phyloP scores from a whole-genome alignment of 305 asterid genomes.

The Fraxinus greggii region DNA sequence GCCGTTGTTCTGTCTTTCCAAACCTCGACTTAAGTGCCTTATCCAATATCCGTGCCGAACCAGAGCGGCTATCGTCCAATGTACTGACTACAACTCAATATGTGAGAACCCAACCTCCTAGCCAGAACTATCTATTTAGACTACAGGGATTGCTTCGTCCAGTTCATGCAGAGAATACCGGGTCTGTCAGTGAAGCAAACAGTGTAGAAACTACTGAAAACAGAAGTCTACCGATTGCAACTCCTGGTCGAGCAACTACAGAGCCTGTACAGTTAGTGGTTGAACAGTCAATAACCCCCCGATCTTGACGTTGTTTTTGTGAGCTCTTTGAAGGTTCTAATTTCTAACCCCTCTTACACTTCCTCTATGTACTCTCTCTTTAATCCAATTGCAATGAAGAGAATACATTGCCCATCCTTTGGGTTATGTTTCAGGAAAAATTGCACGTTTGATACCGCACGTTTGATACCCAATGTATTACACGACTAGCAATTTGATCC shows the following conservation, averaged over 20 bases:
- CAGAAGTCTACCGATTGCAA: conserved; percentile 20
- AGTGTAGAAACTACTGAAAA: conserved; percentile 34
- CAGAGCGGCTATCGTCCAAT: conserved; percentile 50
- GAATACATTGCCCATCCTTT: background rate
- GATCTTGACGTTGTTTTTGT: conserved; percentile 24
- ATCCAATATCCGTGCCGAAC: conserved; percentile 63
- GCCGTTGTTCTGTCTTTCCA: conserved; percentile 96
- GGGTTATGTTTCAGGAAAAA: background rate
- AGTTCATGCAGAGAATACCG: conserved; percentile 43
- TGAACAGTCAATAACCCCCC: conserved; percentile 40
- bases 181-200: conserved; percentile 36
- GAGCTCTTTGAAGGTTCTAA: conserved; percentile 2
- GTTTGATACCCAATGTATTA: background rate
- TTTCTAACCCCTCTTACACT: background rate
- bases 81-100: conserved; percentile 55
- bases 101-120: conserved; percentile 66
- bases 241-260: conserved; percentile 23
- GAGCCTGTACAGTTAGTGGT: conserved; percentile 50
- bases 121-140: conserved; percentile 75
- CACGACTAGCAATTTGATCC: background rate
- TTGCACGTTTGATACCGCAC: background rate
- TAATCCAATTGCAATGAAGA: background rate
- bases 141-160: conserved; percentile 75
- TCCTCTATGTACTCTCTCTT: background rate
- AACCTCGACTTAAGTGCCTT: conserved; percentile 86